Evolutionary conservation across 2,329 filamentous ascomycete species (phyloP).

Genomic region (Gliomastix tumulicola): DNA sequence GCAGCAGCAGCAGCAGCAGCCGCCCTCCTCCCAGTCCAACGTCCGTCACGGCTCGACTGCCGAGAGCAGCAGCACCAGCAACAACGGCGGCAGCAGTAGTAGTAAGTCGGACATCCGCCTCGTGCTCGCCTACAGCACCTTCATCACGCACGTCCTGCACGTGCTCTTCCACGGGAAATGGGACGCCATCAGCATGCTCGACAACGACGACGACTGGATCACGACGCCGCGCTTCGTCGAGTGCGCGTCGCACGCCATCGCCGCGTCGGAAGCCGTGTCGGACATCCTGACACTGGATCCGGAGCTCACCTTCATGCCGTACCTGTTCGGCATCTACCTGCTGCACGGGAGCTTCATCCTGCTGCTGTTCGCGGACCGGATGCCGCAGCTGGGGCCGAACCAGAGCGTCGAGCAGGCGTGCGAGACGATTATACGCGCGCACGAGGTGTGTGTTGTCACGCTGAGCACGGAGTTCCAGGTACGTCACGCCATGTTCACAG

Average conservation of each 20-base stretch:
- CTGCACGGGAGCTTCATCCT: slow-evolving; percentile 43
- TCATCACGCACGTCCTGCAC: slow-evolving; percentile 39
- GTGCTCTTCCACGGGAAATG: slow-evolving; percentile 41
- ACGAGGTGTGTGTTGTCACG: slow-evolving; percentile 43
- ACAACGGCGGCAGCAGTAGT: no score
- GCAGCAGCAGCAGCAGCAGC: slow-evolving; percentile 1
- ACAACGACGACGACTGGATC: slow-evolving; percentile 41
- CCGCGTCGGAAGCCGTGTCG: slow-evolving; percentile 35
- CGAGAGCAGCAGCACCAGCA: no score
- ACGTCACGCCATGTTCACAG: slow-evolving; percentile 3
- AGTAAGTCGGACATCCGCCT: slow-evolving; percentile 25
- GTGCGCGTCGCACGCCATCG: slow-evolving; percentile 38
- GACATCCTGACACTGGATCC: slow-evolving; percentile 39
- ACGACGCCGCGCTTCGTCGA: slow-evolving; percentile 34
- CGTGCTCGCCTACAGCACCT: slow-evolving; percentile 37
- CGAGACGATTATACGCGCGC: slow-evolving; percentile 41
- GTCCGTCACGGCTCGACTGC: background rate
- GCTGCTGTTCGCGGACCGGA: slow-evolving; percentile 39
- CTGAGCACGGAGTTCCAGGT: slow-evolving; percentile 43
- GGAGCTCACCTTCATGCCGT: slow-evolving; percentile 44
- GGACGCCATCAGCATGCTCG: slow-evolving; percentile 41
- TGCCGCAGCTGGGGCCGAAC: slow-evolving; percentile 37
- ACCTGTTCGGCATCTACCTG: slow-evolving; percentile 44
- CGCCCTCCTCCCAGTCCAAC: background rate
- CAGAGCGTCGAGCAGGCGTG: slow-evolving; percentile 38